A percentile compares a stretch with the other conserved stretches of the same genome.
Evolutionary conservation across 1,139 yeast genomes (phyloP).

Genomic region (Blastobotrys apis): DNA sequence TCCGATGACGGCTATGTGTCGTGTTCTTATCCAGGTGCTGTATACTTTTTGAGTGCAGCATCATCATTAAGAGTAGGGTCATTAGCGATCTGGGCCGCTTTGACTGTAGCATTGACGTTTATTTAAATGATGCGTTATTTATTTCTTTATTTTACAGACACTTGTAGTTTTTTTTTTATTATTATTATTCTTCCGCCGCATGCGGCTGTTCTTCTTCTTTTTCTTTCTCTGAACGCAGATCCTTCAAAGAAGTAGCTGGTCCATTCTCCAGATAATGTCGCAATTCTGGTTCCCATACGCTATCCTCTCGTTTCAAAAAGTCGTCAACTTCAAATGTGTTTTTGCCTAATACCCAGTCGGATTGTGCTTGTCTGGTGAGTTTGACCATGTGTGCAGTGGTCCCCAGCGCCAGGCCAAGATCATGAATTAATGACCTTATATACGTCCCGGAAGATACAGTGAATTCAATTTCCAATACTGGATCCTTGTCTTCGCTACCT

Average conservation of each 20-base stretch:
- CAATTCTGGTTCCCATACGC: slow-evolving; percentile 51
- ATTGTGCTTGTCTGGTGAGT: slow-evolving; percentile 68
- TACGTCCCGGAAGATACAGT: slow-evolving; percentile 94
- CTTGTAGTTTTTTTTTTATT: neutral
- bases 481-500: slow-evolving; percentile 34
- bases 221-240: neutral
- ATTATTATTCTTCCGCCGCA: no score
- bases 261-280: slow-evolving; percentile 25
- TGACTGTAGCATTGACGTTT: neutral
- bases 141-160: neutral
- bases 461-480: slow-evolving; percentile 66
- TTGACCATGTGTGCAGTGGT: slow-evolving; percentile 89
- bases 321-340: slow-evolving; percentile 67
- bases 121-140: slow-evolving; percentile 1
- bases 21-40: slow-evolving; percentile 38
- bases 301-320: slow-evolving; percentile 53
- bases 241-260: slow-evolving; percentile 18
- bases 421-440: slow-evolving; percentile 84
- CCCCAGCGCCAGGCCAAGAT: slow-evolving; percentile 75
- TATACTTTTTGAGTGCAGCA: slow-evolving; percentile 26
- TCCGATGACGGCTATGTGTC: slow-evolving; percentile 33
- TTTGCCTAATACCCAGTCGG: slow-evolving; percentile 72
- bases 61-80: no score
- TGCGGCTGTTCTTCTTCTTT: neutral
- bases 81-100: no score